Base-by-base conservation (phyloP, 1,284 basidiomycete genomes). In the Naganishia cerealis region DNA sequence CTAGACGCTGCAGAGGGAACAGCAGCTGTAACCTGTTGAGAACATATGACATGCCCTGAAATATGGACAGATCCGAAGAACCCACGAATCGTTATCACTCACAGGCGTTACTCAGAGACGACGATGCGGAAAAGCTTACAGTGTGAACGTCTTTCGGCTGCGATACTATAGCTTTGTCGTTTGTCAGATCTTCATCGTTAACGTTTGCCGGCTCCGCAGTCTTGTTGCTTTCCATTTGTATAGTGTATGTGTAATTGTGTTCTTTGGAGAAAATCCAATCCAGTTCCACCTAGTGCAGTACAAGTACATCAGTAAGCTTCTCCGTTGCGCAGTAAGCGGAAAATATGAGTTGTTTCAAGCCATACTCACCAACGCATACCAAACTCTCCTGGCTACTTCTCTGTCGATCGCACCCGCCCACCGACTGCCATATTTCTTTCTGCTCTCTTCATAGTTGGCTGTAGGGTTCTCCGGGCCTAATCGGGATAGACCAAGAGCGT, bases 231-330 rank as follows among this genome's bases (percentile, higher is more conserved):
- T 72, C 70, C 50, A 70, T 69, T 10, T 69, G 69, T 59, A 74
- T 73, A 39, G 71, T 69, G 43, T 72, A 73, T 55, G 72, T 61
- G 65, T 73, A 73, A 5, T 71, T 71, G 26, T 74, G 71, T 57
- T 74, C 73, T 55, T 73, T 73, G 6, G 72, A 70, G 29, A 74
- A 74, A 5, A 72, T 70, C 69, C 71, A 71, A 61, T 74, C 73
- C n/a, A 74, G 69, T 58, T 74, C 73, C 46, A 68, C 61, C 67
- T 68, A 33, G 4, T 3, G 13, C 12, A 18, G 1, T n/a, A 18
- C 29, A 13, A 16, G 21, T 4, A 12, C 16, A 26, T 54, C 24
- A 63, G 50, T 50, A 21, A 5, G 12, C 21, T 36, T 15, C 38
- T 55, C 18, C 46, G 18, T 10, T 4, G 3, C 13, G 6, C 0